These are phyloP conservation scores for Dysphania ambrosioides DNA, from an alignment of 148 eudicot species.

Conservation along the genomic window DNA sequence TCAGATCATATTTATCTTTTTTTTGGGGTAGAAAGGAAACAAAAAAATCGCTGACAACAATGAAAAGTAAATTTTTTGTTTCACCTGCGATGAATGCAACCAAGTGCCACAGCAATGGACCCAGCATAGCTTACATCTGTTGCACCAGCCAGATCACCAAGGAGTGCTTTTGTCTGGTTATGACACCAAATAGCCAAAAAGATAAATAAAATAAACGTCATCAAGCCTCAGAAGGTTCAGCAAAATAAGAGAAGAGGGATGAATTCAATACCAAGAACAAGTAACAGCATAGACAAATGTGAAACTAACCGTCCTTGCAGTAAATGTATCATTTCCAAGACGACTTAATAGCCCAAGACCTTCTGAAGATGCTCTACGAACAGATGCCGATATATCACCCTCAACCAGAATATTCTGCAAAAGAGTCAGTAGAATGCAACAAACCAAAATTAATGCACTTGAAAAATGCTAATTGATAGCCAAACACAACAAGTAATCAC, in stretches of 20 bases:
- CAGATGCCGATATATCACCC: conserved; percentile 84
- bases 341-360: conserved; percentile 94
- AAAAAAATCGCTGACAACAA: background rate
- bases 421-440: conserved; percentile 4
- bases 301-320: conserved; percentile 85
- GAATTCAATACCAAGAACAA: conserved; percentile 1
- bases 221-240: conserved; percentile 4
- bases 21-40: background rate
- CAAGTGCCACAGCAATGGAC: conserved; percentile 84
- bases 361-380: conserved; percentile 95
- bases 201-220: conserved; percentile 4
- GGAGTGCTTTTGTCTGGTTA: conserved; percentile 68
- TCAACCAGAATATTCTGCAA: conserved; percentile 80
- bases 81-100: conserved; percentile 95
- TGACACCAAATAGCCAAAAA: background rate
- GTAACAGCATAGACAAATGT: conserved; percentile 11
- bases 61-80: conserved; percentile 1
- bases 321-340: conserved; percentile 79
- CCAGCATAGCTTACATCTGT: conserved; percentile 72
- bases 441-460: background rate
- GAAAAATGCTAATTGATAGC: background rate
- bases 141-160: conserved; percentile 58
- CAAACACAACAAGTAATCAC: conserved; percentile 30
- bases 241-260: background rate
- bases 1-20: too few species aligned